Evolutionary conservation across 495 filamentous ascomycete species (phyloP).

Genomic region (Podospora conica): DNA sequence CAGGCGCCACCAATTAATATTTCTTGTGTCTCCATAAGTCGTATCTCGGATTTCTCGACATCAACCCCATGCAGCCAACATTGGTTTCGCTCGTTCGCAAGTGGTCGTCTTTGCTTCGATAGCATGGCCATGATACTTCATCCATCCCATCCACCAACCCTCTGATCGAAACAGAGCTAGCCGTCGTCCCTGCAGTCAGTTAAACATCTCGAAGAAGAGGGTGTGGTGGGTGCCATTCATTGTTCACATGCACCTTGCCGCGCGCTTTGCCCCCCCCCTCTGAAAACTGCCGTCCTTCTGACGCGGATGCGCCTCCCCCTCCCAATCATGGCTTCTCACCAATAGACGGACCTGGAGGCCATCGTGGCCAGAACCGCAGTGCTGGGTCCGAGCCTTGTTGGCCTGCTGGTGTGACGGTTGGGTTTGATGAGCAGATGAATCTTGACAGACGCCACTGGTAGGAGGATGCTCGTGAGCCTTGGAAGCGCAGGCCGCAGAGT

Average conservation of each 20-base stretch:
- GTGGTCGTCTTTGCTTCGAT: background rate
- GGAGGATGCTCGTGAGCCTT: background rate
- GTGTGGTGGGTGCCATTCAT: background rate
- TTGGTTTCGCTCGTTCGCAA: no score
- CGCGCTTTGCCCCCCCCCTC: background rate
- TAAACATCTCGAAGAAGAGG: background rate
- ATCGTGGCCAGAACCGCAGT: background rate
- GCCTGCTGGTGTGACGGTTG: background rate
- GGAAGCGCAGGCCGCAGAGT: background rate
- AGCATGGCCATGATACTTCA: background rate
- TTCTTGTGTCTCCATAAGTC: background rate
- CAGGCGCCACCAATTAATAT: background rate
- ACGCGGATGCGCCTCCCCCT: background rate
- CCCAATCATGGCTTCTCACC: background rate
- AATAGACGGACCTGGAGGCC: background rate
- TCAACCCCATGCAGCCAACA: no score
- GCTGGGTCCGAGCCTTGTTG: background rate
- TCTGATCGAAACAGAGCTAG: background rate
- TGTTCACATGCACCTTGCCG: background rate
- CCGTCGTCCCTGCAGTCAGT: background rate
- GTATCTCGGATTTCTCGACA: background rate
- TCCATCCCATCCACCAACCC: background rate
- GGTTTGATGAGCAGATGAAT: background rate
- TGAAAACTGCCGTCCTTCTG: background rate
- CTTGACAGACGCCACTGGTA: background rate